These are phyloP conservation scores for Cadophora sp. DNA, from an alignment of 2,329 filamentous ascomycete species.

Conservation along the genomic window DNA sequence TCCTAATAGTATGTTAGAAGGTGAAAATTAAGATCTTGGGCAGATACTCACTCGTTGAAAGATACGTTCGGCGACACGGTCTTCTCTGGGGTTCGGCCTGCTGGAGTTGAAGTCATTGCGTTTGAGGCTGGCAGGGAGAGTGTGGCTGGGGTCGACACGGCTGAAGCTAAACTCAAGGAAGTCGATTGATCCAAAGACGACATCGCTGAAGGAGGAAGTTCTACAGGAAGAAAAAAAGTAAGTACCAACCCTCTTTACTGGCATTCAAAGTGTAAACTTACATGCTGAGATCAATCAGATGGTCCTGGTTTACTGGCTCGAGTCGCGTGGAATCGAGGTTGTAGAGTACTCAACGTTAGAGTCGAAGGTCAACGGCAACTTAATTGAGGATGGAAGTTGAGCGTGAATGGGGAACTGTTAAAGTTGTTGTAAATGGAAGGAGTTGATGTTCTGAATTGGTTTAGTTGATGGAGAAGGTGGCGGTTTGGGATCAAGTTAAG, in stretches of 20 bases:
- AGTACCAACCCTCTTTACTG: too few species aligned
- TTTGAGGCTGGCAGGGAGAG: background rate
- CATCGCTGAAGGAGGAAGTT: background rate
- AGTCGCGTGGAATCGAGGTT: too few species aligned
- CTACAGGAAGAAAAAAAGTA: too few species aligned
- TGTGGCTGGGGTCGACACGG: background rate
- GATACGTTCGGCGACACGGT: background rate
- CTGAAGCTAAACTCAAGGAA: background rate
- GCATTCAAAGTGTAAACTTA: too few species aligned
- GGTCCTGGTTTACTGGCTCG: too few species aligned
- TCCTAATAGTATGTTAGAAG: conserved; percentile 3
- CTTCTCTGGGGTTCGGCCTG: background rate
- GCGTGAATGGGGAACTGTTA: too few species aligned
- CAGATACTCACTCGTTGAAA: conserved; percentile 2
- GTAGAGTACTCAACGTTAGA: too few species aligned
- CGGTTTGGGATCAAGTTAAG: background rate
- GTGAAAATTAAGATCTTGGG: too few species aligned
- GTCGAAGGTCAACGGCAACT: too few species aligned
- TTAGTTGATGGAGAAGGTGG: background rate
- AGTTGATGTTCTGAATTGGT: background rate
- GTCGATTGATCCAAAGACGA: background rate
- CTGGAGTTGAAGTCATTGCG: background rate
- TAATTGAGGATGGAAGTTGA: too few species aligned
- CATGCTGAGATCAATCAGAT: too few species aligned
- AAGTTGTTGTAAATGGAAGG: background rate